Base-by-base conservation (phyloP, 2,329 filamentous ascomycete species). In the Lasiodiplodia theobromae region DNA sequence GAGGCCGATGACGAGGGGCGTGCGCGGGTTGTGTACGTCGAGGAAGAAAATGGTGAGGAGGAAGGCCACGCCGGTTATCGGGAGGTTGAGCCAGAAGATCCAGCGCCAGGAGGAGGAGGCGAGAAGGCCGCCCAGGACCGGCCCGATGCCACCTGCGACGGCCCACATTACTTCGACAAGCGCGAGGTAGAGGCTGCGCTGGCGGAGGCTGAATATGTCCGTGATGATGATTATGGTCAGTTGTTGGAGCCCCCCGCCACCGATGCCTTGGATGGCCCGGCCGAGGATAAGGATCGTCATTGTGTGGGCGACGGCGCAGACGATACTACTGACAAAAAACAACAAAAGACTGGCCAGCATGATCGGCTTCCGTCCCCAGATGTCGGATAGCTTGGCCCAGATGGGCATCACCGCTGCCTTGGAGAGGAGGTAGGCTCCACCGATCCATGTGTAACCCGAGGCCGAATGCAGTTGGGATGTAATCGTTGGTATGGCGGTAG, bases 371-470 rank as follows among this genome's bases (percentile, higher is more conserved):
- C 86, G 81, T 18, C 86, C 86, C 83, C 85, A 88, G 47, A 88
- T 88, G 71, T 88, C 86, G 3, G 81, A 84, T 1, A 86, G 71
- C 67, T 86, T 87, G 6, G 89, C 90, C 91, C 91, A 94, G n/a
- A 91, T 86, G 0, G 91, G 90, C 0, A 86, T 87, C 2, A 85
- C 85, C 0, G 91, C 89, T 0, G 91, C 89, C 73, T 88, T 88
- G 18, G 89, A 89, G 12, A 94, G 86, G 3, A 93, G 82, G 77
- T 91, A 94, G 0, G 91, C 88, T 34, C 86, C 89, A 0, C 91
- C 92, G 70, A 95, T 91, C 92, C 92, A 94, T 16, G 89, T 88
- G 78, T 93, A 94, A 28, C 91, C 91, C 18, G 86, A 82, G 3
- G 87, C 87, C 6, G 91, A 91, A 54, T 88, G 75, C 70, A 94